A percentile compares a stretch with the other conserved stretches of the same genome.
Evolutionary conservation across 441 rosid genomes (phyloP).

Genomic region (Cnidoscolus chayamansa): DNA sequence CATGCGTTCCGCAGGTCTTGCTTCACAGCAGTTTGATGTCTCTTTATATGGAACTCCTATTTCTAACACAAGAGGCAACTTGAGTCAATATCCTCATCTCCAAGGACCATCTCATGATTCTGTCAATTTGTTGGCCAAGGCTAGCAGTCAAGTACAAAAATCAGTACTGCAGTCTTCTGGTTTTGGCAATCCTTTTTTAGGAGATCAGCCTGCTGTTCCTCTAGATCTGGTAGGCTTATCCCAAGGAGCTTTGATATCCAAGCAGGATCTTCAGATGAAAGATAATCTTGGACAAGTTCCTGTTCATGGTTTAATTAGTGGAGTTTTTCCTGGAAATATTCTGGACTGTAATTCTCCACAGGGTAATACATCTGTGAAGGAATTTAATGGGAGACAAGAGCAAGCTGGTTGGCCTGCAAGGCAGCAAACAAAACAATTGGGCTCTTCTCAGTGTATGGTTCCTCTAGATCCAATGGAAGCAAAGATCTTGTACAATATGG

Average conservation of each 20-base stretch:
- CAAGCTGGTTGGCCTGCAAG: constrained; percentile 39
- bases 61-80: constrained; percentile 41
- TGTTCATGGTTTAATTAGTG: constrained; percentile 36
- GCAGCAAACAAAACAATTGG: constrained; percentile 34
- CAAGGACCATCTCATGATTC: constrained; percentile 20
- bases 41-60: constrained; percentile 59
- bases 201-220: constrained; percentile 41
- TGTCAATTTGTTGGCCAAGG: constrained; percentile 12
- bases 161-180: constrained; percentile 39
- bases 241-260: constrained; percentile 38
- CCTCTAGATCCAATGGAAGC: constrained; percentile 79
- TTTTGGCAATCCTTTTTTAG: constrained; percentile 37
- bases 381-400: constrained; percentile 27
- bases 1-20: constrained; percentile 37
- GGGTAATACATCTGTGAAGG: constrained; percentile 1
- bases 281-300: constrained; percentile 34
- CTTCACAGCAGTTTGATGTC: constrained; percentile 52
- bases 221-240: constrained; percentile 38
- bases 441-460: constrained; percentile 46
- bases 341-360: constrained; percentile 39
- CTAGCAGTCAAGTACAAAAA: constrained; percentile 39
- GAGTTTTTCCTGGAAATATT: constrained; percentile 38
- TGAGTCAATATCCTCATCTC: constrained; percentile 34
- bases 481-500: constrained; percentile 74
- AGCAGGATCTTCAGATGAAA: constrained; percentile 42